These are phyloP conservation scores for Trametes punicea DNA, from an alignment of 768 basidiomycete genomes.

Conservation along the genomic window DNA sequence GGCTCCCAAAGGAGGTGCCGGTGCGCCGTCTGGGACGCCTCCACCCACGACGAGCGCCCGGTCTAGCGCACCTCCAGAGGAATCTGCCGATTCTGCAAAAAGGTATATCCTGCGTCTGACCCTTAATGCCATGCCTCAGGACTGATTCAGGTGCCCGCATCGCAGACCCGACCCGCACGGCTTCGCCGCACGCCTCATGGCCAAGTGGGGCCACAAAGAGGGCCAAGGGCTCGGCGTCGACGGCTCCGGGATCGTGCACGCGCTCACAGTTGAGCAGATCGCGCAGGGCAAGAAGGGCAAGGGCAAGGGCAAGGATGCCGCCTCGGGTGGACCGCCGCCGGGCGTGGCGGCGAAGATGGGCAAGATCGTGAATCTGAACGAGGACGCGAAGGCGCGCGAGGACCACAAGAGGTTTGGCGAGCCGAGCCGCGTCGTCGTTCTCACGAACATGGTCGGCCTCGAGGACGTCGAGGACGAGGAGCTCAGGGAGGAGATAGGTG, in stretches of 20 bases:
- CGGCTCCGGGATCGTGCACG: constrained; percentile 84
- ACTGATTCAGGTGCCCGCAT: neutral
- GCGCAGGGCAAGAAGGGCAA: constrained; percentile 38
- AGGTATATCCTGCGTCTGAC: constrained; percentile 13
- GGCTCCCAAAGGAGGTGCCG: constrained; percentile 27
- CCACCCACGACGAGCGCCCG: constrained; percentile 28
- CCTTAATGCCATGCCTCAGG: neutral
- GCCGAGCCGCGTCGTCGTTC: constrained; percentile 83
- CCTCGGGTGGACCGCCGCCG: constrained; percentile 16
- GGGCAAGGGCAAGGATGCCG: constrained; percentile 20
- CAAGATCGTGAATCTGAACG: constrained; percentile 87
- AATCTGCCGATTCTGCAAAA: constrained; percentile 31
- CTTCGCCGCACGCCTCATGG: constrained; percentile 88
- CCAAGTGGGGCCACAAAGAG: constrained; percentile 94
- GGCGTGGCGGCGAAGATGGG: constrained; percentile 69
- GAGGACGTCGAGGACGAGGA: constrained; percentile 87
- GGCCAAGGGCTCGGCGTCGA: constrained; percentile 89
- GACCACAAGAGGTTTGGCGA: constrained; percentile 84
- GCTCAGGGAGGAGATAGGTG: constrained; percentile 83
- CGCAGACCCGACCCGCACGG: constrained; percentile 58
- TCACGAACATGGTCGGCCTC: constrained; percentile 84
- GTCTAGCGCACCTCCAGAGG: constrained; percentile 23
- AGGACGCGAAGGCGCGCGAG: constrained; percentile 72
- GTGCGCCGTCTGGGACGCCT: constrained; percentile 24
- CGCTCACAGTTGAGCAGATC: constrained; percentile 75